phyloP scores from a whole-genome alignment of 306 rosid genomes.

The Trifolium subterraneum region DNA sequence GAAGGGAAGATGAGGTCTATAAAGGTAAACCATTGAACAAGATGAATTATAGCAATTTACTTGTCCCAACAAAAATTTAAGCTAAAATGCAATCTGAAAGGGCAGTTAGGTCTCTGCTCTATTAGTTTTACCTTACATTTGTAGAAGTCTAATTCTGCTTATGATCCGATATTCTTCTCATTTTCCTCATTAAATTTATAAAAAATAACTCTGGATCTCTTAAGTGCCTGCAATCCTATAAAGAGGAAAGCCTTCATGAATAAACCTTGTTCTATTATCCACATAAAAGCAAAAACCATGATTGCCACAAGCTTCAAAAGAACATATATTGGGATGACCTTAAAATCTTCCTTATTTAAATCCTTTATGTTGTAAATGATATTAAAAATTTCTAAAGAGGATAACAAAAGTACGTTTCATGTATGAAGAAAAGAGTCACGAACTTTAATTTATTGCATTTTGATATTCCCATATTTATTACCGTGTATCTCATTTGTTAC shows the following conservation, averaged over 20 bases:
- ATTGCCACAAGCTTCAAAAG: background rate
- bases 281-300: conserved; percentile 6
- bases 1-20: conserved; percentile 42
- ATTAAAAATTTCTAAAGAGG: conserved; percentile 22
- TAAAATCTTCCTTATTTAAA: conserved; percentile 1
- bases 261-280: background rate
- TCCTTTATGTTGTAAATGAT: conserved; percentile 17
- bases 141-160: background rate
- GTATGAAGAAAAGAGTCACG: conserved; percentile 1
- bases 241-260: background rate
- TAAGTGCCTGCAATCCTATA: background rate
- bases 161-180: background rate
- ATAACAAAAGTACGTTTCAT: conserved; percentile 14
- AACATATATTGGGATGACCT: conserved; percentile 11
- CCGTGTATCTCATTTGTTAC: conserved; percentile 28
- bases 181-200: background rate
- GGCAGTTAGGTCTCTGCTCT: background rate
- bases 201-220: background rate
- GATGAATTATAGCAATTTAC: too few relatives aligned
- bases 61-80: background rate
- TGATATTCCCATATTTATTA: conserved; percentile 2
- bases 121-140: background rate
- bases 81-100: background rate
- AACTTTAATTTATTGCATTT: conserved; percentile 23
- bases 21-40: conserved; percentile 48